Conservation (phyloP, 345 rosid species). For the Passiflora organensis region DNA sequence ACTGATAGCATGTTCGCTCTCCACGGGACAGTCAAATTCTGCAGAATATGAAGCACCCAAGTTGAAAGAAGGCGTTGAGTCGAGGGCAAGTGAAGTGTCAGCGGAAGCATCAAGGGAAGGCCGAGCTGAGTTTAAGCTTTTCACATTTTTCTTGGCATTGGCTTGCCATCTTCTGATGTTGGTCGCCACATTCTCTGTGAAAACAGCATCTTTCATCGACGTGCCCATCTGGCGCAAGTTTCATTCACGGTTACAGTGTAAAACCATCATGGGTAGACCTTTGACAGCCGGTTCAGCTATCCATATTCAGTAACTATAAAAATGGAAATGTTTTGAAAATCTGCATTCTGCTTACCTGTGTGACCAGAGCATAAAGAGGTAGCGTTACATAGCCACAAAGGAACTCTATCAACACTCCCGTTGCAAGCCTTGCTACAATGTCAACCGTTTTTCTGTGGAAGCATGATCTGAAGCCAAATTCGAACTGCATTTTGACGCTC, state of each 20-base stretch:
- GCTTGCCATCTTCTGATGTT: constrained; percentile 49
- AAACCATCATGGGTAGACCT: background rate
- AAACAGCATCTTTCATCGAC: constrained; percentile 40
- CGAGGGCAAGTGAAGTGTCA: constrained; percentile 12
- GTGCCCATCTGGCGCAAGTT: constrained; percentile 46
- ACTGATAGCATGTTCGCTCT: constrained; percentile 7
- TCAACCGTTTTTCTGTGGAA: constrained; percentile 40
- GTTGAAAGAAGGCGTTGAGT: constrained; percentile 33
- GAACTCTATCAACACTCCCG: constrained; percentile 43
- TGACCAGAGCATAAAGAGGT: constrained; percentile 61
- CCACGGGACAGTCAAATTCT: background rate
- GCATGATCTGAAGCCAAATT: constrained; percentile 55
- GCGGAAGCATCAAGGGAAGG: constrained; percentile 13
- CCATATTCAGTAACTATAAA: background rate
- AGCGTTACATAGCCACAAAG: constrained; percentile 58
- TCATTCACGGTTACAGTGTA: background rate
- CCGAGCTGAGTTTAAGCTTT: background rate
- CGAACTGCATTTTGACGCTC: constrained; percentile 33
- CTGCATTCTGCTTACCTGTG: constrained; percentile 30
- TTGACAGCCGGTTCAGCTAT: too few relatives aligned
- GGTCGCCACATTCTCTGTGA: constrained; percentile 32
- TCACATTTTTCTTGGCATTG: constrained; percentile 34
- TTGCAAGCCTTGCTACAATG: constrained; percentile 38
- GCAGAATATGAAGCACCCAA: constrained; percentile 9
- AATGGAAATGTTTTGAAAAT: too few relatives aligned